phyloP scores from a whole-genome alignment of 306 rosid genomes.

The Vigna unguiculata region DNA sequence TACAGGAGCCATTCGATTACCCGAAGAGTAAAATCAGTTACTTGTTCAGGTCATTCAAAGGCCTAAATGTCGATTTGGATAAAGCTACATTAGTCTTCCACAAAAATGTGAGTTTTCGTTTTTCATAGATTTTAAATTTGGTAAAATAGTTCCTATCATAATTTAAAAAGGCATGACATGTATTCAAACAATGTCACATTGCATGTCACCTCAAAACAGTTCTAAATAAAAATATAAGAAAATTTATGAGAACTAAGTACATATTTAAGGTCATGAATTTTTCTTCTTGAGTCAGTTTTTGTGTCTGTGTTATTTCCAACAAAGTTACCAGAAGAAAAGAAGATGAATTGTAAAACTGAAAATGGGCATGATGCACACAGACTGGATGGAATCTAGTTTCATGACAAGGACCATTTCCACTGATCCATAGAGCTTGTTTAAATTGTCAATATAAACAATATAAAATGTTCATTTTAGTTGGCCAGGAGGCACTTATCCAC shows the following conservation, averaged over 20 bases:
- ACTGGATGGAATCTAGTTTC: neutral
- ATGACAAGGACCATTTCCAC: neutral
- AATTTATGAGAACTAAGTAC: neutral
- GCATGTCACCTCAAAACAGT: neutral
- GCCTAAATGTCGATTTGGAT: neutral
- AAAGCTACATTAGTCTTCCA: neutral
- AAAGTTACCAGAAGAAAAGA: neutral
- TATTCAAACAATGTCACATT: too few relatives aligned
- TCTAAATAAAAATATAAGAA: neutral
- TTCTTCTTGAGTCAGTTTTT: neutral
- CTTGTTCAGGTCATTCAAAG: neutral
- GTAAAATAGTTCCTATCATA: neutral
- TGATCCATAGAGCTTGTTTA: neutral
- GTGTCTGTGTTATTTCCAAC: neutral
- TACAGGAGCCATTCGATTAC: neutral
- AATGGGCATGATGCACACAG: neutral
- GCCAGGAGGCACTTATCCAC: neutral
- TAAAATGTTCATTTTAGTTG: neutral
- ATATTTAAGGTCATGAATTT: neutral
- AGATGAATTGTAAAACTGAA: neutral
- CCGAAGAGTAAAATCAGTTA: constrained; percentile 2
- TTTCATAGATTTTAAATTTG: neutral
- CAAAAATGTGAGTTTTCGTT: neutral
- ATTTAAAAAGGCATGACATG: neutral
- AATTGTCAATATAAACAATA: neutral